Evolutionary conservation across 2,329 filamentous ascomycete species (phyloP), one percentile per base, ranked within the genome.

Genomic region (Alternaria alternata): DNA sequence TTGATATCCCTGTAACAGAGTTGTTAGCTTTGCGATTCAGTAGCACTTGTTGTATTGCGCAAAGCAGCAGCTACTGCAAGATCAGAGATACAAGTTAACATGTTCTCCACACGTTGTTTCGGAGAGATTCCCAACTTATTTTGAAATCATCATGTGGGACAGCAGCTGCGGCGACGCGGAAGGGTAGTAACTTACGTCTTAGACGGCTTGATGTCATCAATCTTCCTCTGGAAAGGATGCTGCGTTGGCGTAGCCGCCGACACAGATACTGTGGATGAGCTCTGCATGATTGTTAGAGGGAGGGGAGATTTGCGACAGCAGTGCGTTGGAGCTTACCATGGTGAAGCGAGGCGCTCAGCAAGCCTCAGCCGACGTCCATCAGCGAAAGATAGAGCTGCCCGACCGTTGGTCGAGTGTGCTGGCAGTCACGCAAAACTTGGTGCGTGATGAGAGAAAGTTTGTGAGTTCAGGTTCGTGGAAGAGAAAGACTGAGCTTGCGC

Each of bases 41-140:
- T 18, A 30, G 14, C 14, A 63, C 28, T 7, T 7, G n/a, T 39
- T 22, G 24, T 28, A 51, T 41, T 51, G 43, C 55, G 58, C 44
- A 55, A 61, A 63, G 60, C 65, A 67, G 62, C 39, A 54, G 65
- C 59, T 66, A 61, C 65, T 67, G 67, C 74, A 67, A 75, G 63
- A 80, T 91, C 88, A 90, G 88, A 89, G 86, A 86, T 82, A 88
- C 88, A 91, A 90, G 88, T 91, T 89, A 92, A 89, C 85, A 82
- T 79, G 85, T 89, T 93, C 89, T 99, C 95, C 90, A 92, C 95
- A 99, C 86, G 81, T 84, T 81, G 88, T 86, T 92, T 98, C 92
- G 91, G 95, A 99, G 96, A 99, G 95, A 99, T 99, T 99, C 95
- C 95, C 95, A 99, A 88, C 87, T 97, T 96, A 92, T 70, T 89